Percentiles rank a stretch among this genome's conserved stretches.
Conservation (phyloP, 2,329 filamentous ascomycete species). For the Claviceps monticola region DNA sequence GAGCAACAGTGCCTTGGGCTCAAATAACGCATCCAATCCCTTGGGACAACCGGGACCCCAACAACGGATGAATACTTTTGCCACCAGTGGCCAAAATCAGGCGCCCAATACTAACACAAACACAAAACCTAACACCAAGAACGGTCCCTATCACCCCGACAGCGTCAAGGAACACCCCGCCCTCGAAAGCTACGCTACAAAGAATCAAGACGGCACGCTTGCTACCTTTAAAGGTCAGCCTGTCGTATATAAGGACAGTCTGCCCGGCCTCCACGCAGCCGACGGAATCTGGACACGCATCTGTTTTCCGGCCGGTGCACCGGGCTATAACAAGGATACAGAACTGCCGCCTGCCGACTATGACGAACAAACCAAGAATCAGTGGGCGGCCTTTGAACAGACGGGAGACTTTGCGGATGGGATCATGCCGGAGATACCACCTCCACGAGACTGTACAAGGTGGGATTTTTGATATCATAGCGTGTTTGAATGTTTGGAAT, state of each 20-base stretch:
- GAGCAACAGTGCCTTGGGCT: slow-evolving; percentile 12
- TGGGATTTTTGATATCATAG: slow-evolving; percentile 55
- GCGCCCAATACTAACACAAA: too few species aligned
- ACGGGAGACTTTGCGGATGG: slow-evolving; percentile 57
- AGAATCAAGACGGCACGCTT: slow-evolving; percentile 30
- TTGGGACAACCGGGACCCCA: slow-evolving; percentile 12
- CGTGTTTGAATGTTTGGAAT: too few species aligned
- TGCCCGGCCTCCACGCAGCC: slow-evolving; percentile 34
- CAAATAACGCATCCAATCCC: slow-evolving; percentile 6
- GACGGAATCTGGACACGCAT: slow-evolving; percentile 49
- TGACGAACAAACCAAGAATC: slow-evolving; percentile 42
- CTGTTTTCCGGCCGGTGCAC: slow-evolving; percentile 61
- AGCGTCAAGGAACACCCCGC: slow-evolving; percentile 31
- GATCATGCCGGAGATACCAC: slow-evolving; percentile 63
- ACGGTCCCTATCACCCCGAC: slow-evolving; percentile 29
- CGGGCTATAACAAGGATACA: slow-evolving; percentile 47
- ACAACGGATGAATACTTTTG: slow-evolving; percentile 15
- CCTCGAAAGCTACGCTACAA: slow-evolving; percentile 29
- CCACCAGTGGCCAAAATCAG: slow-evolving; percentile 6
- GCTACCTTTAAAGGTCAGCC: slow-evolving; percentile 48
- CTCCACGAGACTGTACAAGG: slow-evolving; percentile 58
- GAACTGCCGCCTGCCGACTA: slow-evolving; percentile 45
- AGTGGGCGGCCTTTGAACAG: slow-evolving; percentile 51
- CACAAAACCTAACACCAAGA: neutral
- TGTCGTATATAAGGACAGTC: slow-evolving; percentile 40